These are phyloP conservation scores for Microstegium vimineum DNA, from an alignment of 176 grass and related monocot genomes.

Conservation along the genomic window DNA sequence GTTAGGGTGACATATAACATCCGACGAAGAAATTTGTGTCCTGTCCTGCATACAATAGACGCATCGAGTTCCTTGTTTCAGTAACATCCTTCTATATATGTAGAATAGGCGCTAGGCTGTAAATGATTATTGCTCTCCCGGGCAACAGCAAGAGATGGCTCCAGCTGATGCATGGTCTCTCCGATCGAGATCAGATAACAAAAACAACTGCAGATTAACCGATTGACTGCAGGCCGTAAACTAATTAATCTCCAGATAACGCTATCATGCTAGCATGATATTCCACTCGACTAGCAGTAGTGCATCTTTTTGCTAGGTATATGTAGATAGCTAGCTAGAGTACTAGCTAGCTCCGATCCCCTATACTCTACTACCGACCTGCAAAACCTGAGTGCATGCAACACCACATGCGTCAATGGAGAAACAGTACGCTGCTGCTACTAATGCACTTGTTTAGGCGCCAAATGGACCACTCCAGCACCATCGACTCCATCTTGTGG, in stretches of 20 bases:
- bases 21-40: neutral
- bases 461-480: slow-evolving; percentile 37
- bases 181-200: neutral
- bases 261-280: neutral
- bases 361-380: neutral
- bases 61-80: neutral
- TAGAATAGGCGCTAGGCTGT: neutral
- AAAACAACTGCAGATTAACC: neutral
- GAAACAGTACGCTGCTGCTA: neutral
- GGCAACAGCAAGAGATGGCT: neutral
- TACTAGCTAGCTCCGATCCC: neutral
- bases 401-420: neutral
- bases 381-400: neutral
- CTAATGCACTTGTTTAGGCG: slow-evolving; percentile 9
- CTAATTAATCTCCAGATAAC: neutral
- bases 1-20: neutral
- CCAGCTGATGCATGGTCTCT: neutral
- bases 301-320: neutral
- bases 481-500: slow-evolving; percentile 42
- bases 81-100: neutral
- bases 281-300: neutral
- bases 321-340: neutral
- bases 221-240: neutral
- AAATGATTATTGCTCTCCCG: neutral
- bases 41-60: neutral